Conservation (phyloP, 768 basidiomycete genomes). For the Serendipita indica region DNA sequence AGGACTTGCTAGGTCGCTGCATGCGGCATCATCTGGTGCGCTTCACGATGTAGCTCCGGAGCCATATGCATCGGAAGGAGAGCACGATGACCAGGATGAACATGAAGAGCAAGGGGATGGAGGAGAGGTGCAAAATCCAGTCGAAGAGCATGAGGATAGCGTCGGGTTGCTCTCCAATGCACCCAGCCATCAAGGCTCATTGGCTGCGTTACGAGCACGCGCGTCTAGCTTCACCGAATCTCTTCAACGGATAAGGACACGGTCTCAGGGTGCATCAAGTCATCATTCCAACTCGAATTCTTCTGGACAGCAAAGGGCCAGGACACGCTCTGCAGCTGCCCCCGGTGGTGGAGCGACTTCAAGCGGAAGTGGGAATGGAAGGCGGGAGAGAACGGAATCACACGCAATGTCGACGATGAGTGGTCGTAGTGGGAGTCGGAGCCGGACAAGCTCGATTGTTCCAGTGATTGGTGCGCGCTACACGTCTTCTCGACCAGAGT, state of each 20-base stretch:
- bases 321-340: constrained; percentile 3
- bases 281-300: background rate
- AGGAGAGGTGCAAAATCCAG: constrained; percentile 13
- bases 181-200: constrained; percentile 1
- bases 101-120: constrained; percentile 11
- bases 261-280: background rate
- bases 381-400: background rate
- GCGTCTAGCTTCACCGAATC: background rate
- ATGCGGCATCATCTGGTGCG: constrained; percentile 3
- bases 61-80: constrained; percentile 10
- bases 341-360: constrained; percentile 1
- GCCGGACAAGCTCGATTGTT: background rate
- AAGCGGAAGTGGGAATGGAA: too few species aligned
- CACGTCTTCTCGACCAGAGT: background rate
- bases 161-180: constrained; percentile 14
- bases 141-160: constrained; percentile 13
- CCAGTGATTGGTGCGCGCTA: background rate
- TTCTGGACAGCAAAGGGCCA: constrained; percentile 10
- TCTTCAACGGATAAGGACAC: constrained; percentile 9
- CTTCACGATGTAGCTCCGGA: constrained; percentile 7
- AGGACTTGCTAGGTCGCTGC: background rate
- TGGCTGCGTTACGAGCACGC: background rate
- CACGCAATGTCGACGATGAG: background rate
- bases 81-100: constrained; percentile 1
- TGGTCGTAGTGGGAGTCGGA: background rate